Evolutionary conservation across 805 yeast species (phyloP), one percentile per base, ranked within the genome.

Genomic region (Candida tallmaniae): DNA sequence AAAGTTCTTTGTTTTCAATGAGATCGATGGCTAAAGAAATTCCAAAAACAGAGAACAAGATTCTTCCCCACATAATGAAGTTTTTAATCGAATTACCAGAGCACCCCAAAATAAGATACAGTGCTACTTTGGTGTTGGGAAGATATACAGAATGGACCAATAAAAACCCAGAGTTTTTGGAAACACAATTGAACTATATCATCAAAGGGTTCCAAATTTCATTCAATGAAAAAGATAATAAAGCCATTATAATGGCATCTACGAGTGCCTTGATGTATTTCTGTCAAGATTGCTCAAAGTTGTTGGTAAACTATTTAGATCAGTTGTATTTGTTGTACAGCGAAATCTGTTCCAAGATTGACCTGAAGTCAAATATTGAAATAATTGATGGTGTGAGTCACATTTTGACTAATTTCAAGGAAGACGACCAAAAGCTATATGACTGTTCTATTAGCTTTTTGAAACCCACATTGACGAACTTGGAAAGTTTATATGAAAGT

Each of bases 1-100:
- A 93, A 62, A 95, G 96, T 1, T 83, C 96, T 6, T 65, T 93
- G 30, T 94, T 93, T 52, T 73, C 87, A 25, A 70, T 93, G 69
- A 76, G 98, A 48, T 81, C 95, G 1, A 88, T 94, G 95, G 98
- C 97, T 1, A 80, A 87, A 41, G 96, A 85, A 55, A 86, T 93
- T 9, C 73, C 83, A 2, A 62, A 71, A 11, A 68, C 64, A 34
- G 95, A 87, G 51, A 73, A 75, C 31, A 64, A 60, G 17, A 72
- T 83, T 9, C 62, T 90, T 42, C 96, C 97, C 1, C 74, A 77
- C 38, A 78, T 89, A 44, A 76, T 85, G 95, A 70, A 74, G 29
- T 58, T 70, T 41, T 63, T 85, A 23, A 71, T 78, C 21, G 78
- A 73, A 50, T 63, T 86, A 35, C 96, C 97, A 1, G 90, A 85